Evolutionary conservation across 2,329 filamentous ascomycete genomes (phyloP).

Genomic region (Pseudogymnoascus sp.): DNA sequence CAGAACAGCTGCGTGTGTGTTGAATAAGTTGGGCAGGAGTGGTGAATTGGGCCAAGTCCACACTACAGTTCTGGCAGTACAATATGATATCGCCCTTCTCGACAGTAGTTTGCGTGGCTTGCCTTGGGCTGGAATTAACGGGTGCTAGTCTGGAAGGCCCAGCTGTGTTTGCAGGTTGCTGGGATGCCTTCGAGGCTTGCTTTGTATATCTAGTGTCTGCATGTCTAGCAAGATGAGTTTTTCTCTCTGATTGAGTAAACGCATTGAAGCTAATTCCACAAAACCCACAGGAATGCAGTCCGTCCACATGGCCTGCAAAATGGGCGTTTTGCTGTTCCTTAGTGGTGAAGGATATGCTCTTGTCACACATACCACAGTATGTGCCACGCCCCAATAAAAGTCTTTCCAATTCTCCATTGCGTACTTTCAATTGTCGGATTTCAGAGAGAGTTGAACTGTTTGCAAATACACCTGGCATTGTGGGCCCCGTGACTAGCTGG

Average conservation of each 20-base stretch:
- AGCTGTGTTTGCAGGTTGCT: background rate
- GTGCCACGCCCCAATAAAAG: background rate
- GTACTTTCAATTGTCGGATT: background rate
- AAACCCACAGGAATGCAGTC: background rate
- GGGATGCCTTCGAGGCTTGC: background rate
- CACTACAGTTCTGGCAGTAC: background rate
- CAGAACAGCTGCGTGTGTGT: background rate
- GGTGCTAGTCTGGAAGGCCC: background rate
- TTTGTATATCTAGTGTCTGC: background rate
- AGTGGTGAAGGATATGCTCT: background rate
- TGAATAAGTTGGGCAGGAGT: background rate
- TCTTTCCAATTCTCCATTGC: constrained; percentile 1
- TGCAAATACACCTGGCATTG: background rate
- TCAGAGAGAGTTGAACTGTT: background rate
- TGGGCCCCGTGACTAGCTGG: background rate
- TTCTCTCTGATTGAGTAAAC: background rate
- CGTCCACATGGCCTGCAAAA: background rate
- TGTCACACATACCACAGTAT: constrained; percentile 1
- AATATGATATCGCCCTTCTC: background rate
- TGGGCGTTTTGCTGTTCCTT: background rate
- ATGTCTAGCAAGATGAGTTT: background rate
- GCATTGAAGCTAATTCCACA: constrained; percentile 1
- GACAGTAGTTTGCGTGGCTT: background rate
- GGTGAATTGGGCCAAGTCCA: background rate
- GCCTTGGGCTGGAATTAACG: background rate